Conservation (phyloP, 352 stramenopile species). For the Thalassiosira exigua region DNA sequence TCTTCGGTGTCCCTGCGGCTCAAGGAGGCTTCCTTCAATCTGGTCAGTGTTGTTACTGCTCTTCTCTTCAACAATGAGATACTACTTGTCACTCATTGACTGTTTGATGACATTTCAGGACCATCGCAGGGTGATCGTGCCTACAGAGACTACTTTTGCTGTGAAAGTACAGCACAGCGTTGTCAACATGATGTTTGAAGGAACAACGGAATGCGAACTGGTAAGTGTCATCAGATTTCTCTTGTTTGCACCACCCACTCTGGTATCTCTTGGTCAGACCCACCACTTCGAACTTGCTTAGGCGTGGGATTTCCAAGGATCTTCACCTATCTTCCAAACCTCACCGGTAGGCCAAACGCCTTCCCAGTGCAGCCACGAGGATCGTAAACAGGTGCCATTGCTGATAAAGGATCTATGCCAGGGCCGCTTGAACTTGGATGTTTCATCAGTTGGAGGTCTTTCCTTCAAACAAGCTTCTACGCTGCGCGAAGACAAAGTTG, state of each 20-base stretch:
- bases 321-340: constrained; percentile 80
- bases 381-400: constrained; percentile 77
- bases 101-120: constrained; percentile 45
- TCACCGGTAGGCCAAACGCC: constrained; percentile 70
- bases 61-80: neutral
- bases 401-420: constrained; percentile 81
- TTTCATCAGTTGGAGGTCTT: constrained; percentile 83
- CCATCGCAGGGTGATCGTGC: constrained; percentile 79
- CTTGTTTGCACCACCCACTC: neutral
- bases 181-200: constrained; percentile 84
- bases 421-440: constrained; percentile 79
- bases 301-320: constrained; percentile 83
- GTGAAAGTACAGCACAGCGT: constrained; percentile 77
- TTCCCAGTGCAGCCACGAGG: constrained; percentile 71
- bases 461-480: constrained; percentile 79
- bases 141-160: constrained; percentile 76
- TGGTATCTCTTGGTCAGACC: neutral
- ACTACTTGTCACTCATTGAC: neutral
- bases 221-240: neutral
- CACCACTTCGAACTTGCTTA: neutral
- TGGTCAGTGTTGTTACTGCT: constrained; percentile 29
- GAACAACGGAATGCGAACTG: constrained; percentile 80
- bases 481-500: constrained; percentile 78
- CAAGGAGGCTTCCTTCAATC: constrained; percentile 69
- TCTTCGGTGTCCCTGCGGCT: constrained; percentile 67